Evolutionary conservation across 345 rosid genomes (phyloP).

Genomic region (Hibiscus syriacus): DNA sequence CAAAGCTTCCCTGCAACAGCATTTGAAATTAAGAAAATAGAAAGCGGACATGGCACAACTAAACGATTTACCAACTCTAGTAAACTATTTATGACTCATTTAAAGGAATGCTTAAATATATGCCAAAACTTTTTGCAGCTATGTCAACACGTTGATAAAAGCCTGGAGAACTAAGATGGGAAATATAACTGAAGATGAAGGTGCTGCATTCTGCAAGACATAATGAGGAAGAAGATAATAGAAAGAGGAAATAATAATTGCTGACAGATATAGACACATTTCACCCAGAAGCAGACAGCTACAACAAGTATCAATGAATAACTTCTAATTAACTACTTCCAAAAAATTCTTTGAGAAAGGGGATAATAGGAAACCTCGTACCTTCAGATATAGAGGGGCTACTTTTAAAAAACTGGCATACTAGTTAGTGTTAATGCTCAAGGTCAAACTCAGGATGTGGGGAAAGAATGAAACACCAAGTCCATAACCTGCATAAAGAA

Average conservation of each 20-base stretch:
- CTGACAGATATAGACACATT: neutral
- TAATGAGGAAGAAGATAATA: neutral
- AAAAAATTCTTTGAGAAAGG: constrained; percentile 1
- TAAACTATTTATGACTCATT: constrained; percentile 18
- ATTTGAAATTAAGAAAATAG: constrained; percentile 27
- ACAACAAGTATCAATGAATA: neutral
- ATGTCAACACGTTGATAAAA: neutral
- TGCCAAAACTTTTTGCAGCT: constrained; percentile 1
- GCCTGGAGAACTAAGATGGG: neutral
- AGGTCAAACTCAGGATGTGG: constrained; percentile 18
- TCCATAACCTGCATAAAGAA: constrained; percentile 57
- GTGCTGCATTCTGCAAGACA: neutral
- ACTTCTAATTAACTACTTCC: neutral
- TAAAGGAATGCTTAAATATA: constrained; percentile 4
- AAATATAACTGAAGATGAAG: constrained; percentile 3
- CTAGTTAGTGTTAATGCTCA: constrained; percentile 11
- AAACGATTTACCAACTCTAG: constrained; percentile 21
- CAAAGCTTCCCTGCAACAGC: constrained; percentile 41
- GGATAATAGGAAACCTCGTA: constrained; percentile 22
- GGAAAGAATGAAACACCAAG: constrained; percentile 21
- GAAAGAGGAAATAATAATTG: neutral
- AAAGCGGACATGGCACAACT: constrained; percentile 17
- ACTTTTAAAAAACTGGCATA: constrained; percentile 29
- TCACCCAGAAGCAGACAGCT: neutral
- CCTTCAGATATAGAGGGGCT: constrained; percentile 29